Conservation (phyloP, 208 protist species). For the Strigomonas oncopelti region DNA sequence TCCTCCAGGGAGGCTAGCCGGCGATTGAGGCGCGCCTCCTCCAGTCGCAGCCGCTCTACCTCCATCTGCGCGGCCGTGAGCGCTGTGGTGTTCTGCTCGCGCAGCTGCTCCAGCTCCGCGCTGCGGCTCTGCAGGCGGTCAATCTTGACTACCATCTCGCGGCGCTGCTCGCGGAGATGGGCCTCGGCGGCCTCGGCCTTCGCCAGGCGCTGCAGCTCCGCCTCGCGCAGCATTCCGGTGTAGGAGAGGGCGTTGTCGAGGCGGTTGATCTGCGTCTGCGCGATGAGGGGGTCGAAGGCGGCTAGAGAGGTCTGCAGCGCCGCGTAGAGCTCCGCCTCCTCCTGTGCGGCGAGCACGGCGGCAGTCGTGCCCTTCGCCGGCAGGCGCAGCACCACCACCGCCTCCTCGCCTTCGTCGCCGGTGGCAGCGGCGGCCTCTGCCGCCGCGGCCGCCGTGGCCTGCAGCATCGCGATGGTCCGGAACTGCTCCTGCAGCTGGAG, state of each 20-base stretch:
- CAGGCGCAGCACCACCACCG: constrained; percentile 1
- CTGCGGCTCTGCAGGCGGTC: constrained; percentile 25
- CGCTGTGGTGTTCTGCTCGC: constrained; percentile 20
- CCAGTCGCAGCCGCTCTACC: constrained; percentile 56
- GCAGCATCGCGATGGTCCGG: constrained; percentile 43
- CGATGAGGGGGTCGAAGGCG: constrained; percentile 75
- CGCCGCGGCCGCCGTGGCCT: constrained; percentile 8
- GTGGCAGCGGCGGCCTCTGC: not conserved
- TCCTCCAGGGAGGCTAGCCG: constrained; percentile 32
- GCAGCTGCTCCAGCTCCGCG: constrained; percentile 20
- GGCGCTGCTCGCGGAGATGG: constrained; percentile 34
- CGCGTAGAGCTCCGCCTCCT: constrained; percentile 34
- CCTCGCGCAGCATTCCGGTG: constrained; percentile 68
- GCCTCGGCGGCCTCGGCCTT: constrained; percentile 33
- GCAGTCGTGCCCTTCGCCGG: constrained; percentile 26
- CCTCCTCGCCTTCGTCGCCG: not conserved
- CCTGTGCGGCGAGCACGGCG: constrained; percentile 35
- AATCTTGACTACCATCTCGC: constrained; percentile 29
- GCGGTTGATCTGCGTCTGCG: constrained; percentile 72
- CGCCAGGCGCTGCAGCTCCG: constrained; percentile 44
- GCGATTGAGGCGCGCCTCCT: constrained; percentile 45
- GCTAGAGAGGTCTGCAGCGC: constrained; percentile 37
- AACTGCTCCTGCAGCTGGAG: constrained; percentile 63
- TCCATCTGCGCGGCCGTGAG: constrained; percentile 37
- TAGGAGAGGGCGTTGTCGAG: constrained; percentile 84